Base-by-base conservation (phyloP, 805 yeast genomes). In the Torulaspora delbrueckii region DNA sequence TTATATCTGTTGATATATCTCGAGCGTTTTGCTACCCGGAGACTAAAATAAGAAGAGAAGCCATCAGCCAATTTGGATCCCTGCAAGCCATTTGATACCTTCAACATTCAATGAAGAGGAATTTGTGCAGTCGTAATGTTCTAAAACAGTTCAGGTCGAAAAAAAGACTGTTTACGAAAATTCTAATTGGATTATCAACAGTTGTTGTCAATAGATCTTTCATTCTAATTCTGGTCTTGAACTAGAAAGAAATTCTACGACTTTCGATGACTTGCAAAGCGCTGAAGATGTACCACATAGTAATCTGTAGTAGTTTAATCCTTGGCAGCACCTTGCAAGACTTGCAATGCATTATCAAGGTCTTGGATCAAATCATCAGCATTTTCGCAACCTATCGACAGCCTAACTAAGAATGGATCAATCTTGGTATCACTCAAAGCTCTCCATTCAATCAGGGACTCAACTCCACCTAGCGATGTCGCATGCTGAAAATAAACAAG, bases 381-480 rank as follows among this genome's bases (percentile, higher is more conserved):
- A 54, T 84, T 77, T 63, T 90, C 96, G 38, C 82, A 74, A 18
- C 97, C 98, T 36, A 85, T 72, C 48, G 95, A 85, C 5, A 90
- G 68, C 64, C 97, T 76, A 33, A 90, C 65, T 38, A 88, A 63
- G 1, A 77, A 74, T 18, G 77, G 74, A 16, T 76, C 70, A 10
- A 81, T 83, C 3, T 67, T 53, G 1, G 75, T 61, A 59, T 88
- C 91, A 19, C 84, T 75, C 67, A 90, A 59, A 0, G 87, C 82
- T 60, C 96, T 78, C 96, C 96, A 88, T 66, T 90, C 97, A 46
- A 90, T 79, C 58, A 89, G 70, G 37, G 95, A 84, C 66, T 91
- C 97, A 10, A 85, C 86, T 18, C 97, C 96, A 32, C 97, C 97
- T 23, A 91, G 71, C 2, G 96, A 87, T 0, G 96, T 89, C 3